A percentile compares a stretch with the other conserved stretches of the same genome.
Conservation (phyloP, 2,329 filamentous ascomycete species). For the Trichocomaceae sp. region DNA sequence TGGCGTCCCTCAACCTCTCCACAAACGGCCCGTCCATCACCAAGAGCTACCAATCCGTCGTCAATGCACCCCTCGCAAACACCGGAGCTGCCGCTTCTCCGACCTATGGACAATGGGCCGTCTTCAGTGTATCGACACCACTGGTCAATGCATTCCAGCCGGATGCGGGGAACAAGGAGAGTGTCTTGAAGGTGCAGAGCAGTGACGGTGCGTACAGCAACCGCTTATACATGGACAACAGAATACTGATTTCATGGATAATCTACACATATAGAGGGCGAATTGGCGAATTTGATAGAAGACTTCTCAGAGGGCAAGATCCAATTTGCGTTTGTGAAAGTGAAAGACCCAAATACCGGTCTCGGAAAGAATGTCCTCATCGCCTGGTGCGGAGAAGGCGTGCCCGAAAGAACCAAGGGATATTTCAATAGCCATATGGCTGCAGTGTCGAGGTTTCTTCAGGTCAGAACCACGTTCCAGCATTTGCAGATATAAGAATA, state of each 20-base stretch:
- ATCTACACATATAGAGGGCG: constrained; percentile 59
- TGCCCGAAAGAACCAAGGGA: constrained; percentile 96
- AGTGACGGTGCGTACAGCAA: constrained; percentile 63
- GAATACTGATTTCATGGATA: constrained; percentile 20
- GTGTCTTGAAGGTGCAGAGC: constrained; percentile 86
- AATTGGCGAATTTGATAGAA: constrained; percentile 81
- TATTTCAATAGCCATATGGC: constrained; percentile 95
- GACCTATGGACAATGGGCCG: constrained; percentile 85
- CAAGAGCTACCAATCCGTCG: constrained; percentile 66
- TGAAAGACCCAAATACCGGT: constrained; percentile 86
- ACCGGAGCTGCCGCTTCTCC: constrained; percentile 59
- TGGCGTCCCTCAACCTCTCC: constrained; percentile 76
- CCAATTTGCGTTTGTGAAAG: constrained; percentile 93
- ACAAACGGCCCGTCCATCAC: constrained; percentile 71
- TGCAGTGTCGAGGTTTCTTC: constrained; percentile 82
- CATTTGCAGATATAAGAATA: constrained; percentile 15
- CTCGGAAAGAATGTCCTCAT: constrained; percentile 91
- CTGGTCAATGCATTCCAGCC: constrained; percentile 86
- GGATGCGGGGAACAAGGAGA: constrained; percentile 78
- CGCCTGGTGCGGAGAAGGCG: constrained; percentile 94
- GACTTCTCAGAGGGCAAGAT: constrained; percentile 96
- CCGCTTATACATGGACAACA: background rate
- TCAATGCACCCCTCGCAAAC: constrained; percentile 54
- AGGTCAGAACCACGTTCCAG: constrained; percentile 43
- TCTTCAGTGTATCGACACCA: constrained; percentile 89